Evolutionary conservation across 371 early-diverging fungal species (phyloP).

Genomic region (Homolaphlyctis polyrhiza): DNA sequence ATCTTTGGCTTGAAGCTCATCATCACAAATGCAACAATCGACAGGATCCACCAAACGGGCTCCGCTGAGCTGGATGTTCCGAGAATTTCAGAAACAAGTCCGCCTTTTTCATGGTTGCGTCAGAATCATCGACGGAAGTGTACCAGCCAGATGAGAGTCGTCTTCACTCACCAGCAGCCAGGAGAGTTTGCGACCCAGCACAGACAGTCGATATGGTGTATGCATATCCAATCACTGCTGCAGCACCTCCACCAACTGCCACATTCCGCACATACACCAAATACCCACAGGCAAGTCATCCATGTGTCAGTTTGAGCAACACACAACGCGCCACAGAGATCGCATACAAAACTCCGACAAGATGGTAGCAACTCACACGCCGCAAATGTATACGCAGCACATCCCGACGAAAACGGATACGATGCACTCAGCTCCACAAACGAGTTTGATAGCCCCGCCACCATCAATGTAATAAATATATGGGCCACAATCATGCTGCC

Average conservation of each 20-base stretch:
- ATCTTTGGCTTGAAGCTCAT: neutral
- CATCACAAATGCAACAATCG: neutral
- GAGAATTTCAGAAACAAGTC: too few relatives aligned
- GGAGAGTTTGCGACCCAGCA: neutral
- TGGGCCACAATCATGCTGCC: slow-evolving; percentile 7
- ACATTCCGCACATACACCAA: too few relatives aligned
- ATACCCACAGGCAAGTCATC: too few relatives aligned
- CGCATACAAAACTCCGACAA: too few relatives aligned
- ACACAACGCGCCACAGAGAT: neutral
- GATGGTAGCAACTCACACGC: slow-evolving; percentile 10
- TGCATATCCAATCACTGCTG: neutral
- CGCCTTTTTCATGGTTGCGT: too few relatives aligned
- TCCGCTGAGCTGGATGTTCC: neutral
- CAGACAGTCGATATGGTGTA: neutral
- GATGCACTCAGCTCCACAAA: slow-evolving; percentile 9
- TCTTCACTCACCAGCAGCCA: neutral
- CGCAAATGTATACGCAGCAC: slow-evolving; percentile 11
- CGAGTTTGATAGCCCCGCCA: neutral
- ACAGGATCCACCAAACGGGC: neutral
- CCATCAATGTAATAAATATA: neutral
- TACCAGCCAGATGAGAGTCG: too few relatives aligned
- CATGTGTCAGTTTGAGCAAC: neutral
- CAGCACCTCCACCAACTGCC: neutral
- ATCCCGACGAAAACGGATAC: slow-evolving; percentile 12
- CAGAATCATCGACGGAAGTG: neutral